A percentile compares a stretch with the other conserved stretches of the same genome.
phyloP scores from a whole-genome alignment of 331 rosid genomes.

The Acacia concinna region DNA sequence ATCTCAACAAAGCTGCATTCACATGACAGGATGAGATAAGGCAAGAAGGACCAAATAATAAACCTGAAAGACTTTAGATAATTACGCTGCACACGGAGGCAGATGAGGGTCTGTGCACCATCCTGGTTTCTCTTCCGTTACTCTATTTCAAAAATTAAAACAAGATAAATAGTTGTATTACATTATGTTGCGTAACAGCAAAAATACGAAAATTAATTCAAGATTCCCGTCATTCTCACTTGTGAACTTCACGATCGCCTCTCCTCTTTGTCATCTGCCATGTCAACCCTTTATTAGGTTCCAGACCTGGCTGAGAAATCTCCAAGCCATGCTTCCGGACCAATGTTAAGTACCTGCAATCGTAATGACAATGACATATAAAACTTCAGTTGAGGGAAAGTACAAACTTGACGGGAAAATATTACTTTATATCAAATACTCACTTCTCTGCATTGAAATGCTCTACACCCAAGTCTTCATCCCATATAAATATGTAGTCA shows the following conservation, averaged over 20 bases:
- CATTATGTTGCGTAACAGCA: constrained; percentile 18
- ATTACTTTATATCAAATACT: constrained; percentile 42
- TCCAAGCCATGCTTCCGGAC: constrained; percentile 93
- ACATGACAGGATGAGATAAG: constrained; percentile 19
- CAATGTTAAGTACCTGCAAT: constrained; percentile 68
- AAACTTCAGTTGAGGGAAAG: constrained; percentile 14
- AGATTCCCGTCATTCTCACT: constrained; percentile 51
- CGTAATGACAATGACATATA: constrained; percentile 2
- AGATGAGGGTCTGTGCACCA: constrained; percentile 92
- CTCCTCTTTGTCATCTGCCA: constrained; percentile 98
- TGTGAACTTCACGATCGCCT: constrained; percentile 92
- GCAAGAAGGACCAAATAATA: constrained; percentile 11
- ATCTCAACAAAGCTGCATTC: constrained; percentile 85
- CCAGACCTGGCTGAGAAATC: constrained; percentile 97
- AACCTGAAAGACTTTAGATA: constrained; percentile 23
- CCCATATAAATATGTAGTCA: constrained; percentile 95
- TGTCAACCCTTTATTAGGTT: constrained; percentile 78
- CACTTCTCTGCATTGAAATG: constrained; percentile 93
- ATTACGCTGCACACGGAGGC: constrained; percentile 99
- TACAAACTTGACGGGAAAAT: constrained; percentile 3
- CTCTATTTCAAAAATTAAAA: constrained; percentile 42
- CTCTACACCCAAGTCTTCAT: constrained; percentile 90
- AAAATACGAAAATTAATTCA: constrained; percentile 5
- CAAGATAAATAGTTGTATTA: not conserved
- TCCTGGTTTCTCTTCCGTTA: constrained; percentile 83